phyloP scores from a whole-genome alignment of 768 basidiomycete species.

The Scleroderma citrinum region DNA sequence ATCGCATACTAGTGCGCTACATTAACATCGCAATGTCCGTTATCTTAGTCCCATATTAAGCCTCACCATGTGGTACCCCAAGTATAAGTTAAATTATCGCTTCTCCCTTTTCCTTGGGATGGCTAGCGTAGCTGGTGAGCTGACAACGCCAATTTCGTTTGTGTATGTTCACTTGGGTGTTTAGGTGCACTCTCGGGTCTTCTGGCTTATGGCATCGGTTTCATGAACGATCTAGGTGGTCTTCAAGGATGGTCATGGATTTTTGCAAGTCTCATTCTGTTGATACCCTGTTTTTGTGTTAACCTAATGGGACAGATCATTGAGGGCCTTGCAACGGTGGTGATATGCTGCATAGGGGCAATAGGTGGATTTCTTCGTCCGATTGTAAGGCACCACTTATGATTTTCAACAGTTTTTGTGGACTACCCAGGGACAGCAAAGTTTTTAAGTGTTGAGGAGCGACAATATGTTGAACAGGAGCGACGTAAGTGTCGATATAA shows the following conservation, averaged over 20 bases:
- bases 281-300: background rate
- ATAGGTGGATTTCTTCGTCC: slow-evolving; percentile 29
- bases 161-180: background rate
- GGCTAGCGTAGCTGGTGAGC: slow-evolving; percentile 48
- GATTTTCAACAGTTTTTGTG: slow-evolving; percentile 40
- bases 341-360: slow-evolving; percentile 46
- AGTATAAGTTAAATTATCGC: slow-evolving; percentile 52
- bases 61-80: slow-evolving; percentile 65
- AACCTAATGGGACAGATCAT: slow-evolving; percentile 27
- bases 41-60: slow-evolving; percentile 22
- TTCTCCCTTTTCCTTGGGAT: slow-evolving; percentile 62
- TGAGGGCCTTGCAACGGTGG: slow-evolving; percentile 56
- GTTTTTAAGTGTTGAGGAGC: slow-evolving; percentile 60
- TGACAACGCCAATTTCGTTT: background rate
- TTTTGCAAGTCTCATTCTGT: slow-evolving; percentile 36
- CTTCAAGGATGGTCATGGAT: slow-evolving; percentile 64
- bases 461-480: slow-evolving; percentile 46
- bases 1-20: slow-evolving; percentile 61
- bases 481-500: slow-evolving; percentile 38
- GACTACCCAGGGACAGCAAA: slow-evolving; percentile 54
- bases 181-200: slow-evolving; percentile 52
- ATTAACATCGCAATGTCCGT: background rate
- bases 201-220: slow-evolving; percentile 49
- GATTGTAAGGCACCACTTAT: background rate
- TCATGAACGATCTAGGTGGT: slow-evolving; percentile 42